Percentiles rank a stretch among this genome's conserved stretches.
Evolutionary conservation across 768 basidiomycete genomes (phyloP).

Genomic region (Lepiota subincarnata): DNA sequence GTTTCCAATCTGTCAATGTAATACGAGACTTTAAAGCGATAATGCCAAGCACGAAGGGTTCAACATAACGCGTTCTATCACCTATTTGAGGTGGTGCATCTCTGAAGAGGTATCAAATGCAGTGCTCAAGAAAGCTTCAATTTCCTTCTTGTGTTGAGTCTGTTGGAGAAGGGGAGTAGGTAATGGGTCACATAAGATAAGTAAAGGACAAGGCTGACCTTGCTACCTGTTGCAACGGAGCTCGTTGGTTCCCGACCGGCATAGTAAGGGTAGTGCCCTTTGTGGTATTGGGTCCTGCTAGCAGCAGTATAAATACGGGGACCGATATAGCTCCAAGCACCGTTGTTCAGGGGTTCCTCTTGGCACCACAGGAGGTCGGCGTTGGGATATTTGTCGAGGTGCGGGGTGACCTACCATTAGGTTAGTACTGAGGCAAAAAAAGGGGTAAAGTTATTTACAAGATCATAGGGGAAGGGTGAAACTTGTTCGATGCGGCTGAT

Average conservation of each 20-base stretch:
- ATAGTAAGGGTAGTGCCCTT: conserved; percentile 85
- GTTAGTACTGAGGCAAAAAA: not conserved
- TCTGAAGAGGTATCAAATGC: conserved; percentile 41
- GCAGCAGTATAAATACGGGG: conserved; percentile 93
- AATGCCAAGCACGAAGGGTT: not conserved
- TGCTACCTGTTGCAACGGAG: conserved; percentile 90
- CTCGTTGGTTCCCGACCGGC: conserved; percentile 91
- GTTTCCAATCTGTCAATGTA: not conserved
- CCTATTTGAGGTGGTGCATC: conserved; percentile 10
- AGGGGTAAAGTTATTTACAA: conserved; percentile 45
- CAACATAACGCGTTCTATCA: not conserved
- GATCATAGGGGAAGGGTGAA: conserved; percentile 96
- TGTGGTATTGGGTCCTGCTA: conserved; percentile 85
- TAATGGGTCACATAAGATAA: not conserved
- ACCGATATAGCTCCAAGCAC: conserved; percentile 95
- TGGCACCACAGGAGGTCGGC: conserved; percentile 93
- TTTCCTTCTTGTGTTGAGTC: conserved; percentile 88
- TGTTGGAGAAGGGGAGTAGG: conserved; percentile 28
- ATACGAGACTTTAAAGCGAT: not conserved
- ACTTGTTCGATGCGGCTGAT: conserved; percentile 95
- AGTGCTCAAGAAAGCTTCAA: conserved; percentile 63
- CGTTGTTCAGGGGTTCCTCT: conserved; percentile 97
- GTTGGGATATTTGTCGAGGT: conserved; percentile 96
- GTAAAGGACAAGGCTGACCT: conserved; percentile 41
- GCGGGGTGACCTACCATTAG: conserved; percentile 68